Conservation (phyloP, 768 basidiomycete species). For the Suillus hirtellus region DNA sequence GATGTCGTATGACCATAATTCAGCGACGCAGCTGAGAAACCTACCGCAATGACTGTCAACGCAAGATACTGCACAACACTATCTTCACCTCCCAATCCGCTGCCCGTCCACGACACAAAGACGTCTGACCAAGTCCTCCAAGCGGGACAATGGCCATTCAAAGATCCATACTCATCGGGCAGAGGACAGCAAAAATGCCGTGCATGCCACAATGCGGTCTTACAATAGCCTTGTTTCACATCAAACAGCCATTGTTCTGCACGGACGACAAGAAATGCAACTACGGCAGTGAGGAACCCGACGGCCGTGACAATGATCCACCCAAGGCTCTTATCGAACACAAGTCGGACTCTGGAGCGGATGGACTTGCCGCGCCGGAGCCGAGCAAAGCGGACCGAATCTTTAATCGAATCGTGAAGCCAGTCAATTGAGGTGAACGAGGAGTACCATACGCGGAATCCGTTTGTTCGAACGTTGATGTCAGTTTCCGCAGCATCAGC, state of each 20-base stretch:
- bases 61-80: slow-evolving; percentile 61
- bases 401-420: slow-evolving; percentile 96
- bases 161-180: slow-evolving; percentile 15
- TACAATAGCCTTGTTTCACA: slow-evolving; percentile 89
- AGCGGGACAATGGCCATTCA: slow-evolving; percentile 49
- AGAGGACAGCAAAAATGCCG: slow-evolving; percentile 80
- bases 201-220: slow-evolving; percentile 65
- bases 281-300: slow-evolving; percentile 80
- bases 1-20: background rate
- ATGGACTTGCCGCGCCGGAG: slow-evolving; percentile 70
- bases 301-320: slow-evolving; percentile 90
- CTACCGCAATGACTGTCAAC: slow-evolving; percentile 78
- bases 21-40: slow-evolving; percentile 30
- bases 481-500: slow-evolving; percentile 42
- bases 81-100: slow-evolving; percentile 33
- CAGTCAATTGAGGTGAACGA: slow-evolving; percentile 93
- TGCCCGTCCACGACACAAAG: slow-evolving; percentile 36
- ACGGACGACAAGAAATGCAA: slow-evolving; percentile 85
- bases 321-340: slow-evolving; percentile 76
- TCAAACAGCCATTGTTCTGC: slow-evolving; percentile 91
- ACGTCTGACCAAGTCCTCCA: slow-evolving; percentile 80
- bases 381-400: slow-evolving; percentile 77
- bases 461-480: slow-evolving; percentile 71
- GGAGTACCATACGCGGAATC: slow-evolving; percentile 83
- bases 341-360: slow-evolving; percentile 61